Evolutionary conservation across 768 basidiomycete genomes (phyloP).

Genomic region (Pholiota microspora): DNA sequence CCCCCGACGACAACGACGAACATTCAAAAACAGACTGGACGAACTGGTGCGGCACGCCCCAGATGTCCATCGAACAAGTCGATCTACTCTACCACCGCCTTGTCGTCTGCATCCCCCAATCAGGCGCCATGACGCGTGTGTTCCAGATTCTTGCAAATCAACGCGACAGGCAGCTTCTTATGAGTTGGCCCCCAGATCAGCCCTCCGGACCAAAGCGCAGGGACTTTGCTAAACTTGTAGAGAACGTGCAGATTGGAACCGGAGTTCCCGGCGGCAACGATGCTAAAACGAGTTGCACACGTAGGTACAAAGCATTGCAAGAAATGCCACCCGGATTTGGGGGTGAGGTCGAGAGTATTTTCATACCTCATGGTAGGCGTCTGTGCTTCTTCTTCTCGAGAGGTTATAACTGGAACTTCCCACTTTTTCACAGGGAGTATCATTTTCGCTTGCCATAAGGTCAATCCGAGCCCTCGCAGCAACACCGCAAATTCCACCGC

Average conservation of each 20-base stretch:
- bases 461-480: conserved; percentile 44
- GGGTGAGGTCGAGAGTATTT: conserved; percentile 80
- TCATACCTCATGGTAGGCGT: conserved; percentile 81
- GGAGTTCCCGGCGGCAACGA: conserved; percentile 50
- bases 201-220: conserved; percentile 40
- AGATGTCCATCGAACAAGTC: conserved; percentile 55
- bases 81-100: conserved; percentile 60
- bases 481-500: conserved; percentile 32
- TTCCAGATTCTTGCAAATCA: conserved; percentile 78
- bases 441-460: conserved; percentile 75
- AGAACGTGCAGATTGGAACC: conserved; percentile 61
- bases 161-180: conserved; percentile 52
- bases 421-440: conserved; percentile 49
- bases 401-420: conserved; percentile 29
- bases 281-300: conserved; percentile 85
- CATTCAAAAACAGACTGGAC: conserved; percentile 71
- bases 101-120: conserved; percentile 49
- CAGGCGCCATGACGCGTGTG: conserved; percentile 54
- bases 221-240: conserved; percentile 61
- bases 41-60: conserved; percentile 85
- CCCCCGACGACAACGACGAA: conserved; percentile 73
- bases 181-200: conserved; percentile 79
- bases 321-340: conserved; percentile 54
- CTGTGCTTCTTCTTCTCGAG: conserved; percentile 23
- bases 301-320: conserved; percentile 76